These are phyloP conservation scores for Bondarzewia mesenterica DNA, from an alignment of 1,284 basidiomycete species.

Conservation along the genomic window DNA sequence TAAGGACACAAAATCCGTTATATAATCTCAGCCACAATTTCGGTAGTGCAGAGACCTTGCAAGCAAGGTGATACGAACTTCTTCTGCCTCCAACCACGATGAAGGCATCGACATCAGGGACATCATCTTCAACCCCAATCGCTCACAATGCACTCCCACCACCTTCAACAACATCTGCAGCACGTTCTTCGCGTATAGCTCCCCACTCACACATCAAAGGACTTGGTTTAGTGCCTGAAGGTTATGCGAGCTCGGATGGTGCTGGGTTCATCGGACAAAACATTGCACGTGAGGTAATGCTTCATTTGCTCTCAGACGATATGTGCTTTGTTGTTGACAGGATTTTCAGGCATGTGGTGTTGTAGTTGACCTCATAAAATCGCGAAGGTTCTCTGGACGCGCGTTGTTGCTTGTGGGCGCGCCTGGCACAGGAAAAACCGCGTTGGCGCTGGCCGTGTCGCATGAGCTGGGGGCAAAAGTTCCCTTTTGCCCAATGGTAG, in stretches of 20 bases:
- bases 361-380: conserved; percentile 85
- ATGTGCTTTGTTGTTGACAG: not conserved
- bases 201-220: conserved; percentile 96
- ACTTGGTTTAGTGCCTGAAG: conserved; percentile 84
- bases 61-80: too few relatives aligned
- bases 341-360: conserved; percentile 77
- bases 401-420: conserved; percentile 85
- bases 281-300: conserved; percentile 78
- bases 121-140: conserved; percentile 42
- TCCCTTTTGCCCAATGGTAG: conserved; percentile 98
- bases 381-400: conserved; percentile 87
- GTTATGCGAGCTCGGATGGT: conserved; percentile 63
- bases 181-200: conserved; percentile 81
- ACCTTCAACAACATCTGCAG: conserved; percentile 48
- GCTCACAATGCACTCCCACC: conserved; percentile 69
- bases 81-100: conserved; percentile 15
- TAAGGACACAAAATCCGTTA: too few relatives aligned
- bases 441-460: conserved; percentile 87
- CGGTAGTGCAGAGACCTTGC: too few relatives aligned
- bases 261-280: conserved; percentile 92
- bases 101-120: conserved; percentile 27
- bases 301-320: not conserved
- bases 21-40: too few relatives aligned
- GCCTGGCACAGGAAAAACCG: conserved; percentile 93
- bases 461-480: conserved; percentile 94